Conservation (phyloP, 768 basidiomycete species). For the Suillus bovinus region DNA sequence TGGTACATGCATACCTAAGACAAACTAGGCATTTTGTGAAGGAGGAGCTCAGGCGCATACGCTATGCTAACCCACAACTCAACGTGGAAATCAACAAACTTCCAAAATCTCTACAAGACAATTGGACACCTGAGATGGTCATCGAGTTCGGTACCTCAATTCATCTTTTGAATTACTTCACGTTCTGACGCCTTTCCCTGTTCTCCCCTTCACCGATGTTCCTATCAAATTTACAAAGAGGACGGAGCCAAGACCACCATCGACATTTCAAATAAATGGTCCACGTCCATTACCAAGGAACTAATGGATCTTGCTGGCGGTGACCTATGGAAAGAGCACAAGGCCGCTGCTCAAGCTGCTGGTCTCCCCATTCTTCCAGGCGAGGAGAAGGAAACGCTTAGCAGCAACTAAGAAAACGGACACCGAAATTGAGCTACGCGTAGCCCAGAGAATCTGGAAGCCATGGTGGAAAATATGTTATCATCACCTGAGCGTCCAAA, state of each 20-base stretch:
- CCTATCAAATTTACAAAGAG: constrained; percentile 35
- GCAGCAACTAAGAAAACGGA: constrained; percentile 20
- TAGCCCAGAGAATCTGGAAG: constrained; percentile 21
- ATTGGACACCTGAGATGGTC: constrained; percentile 61
- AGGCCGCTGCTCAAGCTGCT: constrained; percentile 43
- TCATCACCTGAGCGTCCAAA: constrained; percentile 29
- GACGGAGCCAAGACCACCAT: constrained; percentile 49
- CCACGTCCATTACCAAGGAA: constrained; percentile 64
- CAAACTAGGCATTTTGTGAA: constrained; percentile 65
- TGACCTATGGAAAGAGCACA: constrained; percentile 57
- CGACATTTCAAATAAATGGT: constrained; percentile 67
- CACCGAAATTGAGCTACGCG: constrained; percentile 11
- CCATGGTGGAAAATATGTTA: constrained; percentile 33
- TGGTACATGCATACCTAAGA: constrained; percentile 23
- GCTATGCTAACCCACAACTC: constrained; percentile 70
- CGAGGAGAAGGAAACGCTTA: constrained; percentile 36
- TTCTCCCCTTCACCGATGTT: neutral
- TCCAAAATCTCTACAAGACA: constrained; percentile 52
- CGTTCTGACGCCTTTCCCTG: neutral
- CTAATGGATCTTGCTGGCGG: constrained; percentile 70
- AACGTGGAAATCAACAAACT: constrained; percentile 58
- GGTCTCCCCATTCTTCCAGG: constrained; percentile 52
- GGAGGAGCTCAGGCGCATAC: constrained; percentile 76
- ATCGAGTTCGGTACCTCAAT: constrained; percentile 61
- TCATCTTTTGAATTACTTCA: neutral